These are phyloP conservation scores for Blastobotrys malaysiensis DNA, from an alignment of 1,139 yeast genomes.

Conservation along the genomic window DNA sequence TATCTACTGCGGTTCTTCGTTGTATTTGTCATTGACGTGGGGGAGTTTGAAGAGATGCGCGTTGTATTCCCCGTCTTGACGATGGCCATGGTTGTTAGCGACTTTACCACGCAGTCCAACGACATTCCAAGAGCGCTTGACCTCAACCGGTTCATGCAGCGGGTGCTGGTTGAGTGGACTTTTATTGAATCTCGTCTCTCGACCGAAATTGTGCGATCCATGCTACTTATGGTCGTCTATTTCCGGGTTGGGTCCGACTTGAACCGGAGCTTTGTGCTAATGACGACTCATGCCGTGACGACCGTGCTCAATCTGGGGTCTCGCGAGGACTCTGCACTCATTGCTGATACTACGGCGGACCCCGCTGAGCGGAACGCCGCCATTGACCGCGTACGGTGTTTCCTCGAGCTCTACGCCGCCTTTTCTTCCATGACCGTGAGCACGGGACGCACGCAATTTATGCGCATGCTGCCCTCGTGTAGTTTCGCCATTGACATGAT, in stretches of 20 bases:
- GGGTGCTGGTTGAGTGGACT: neutral
- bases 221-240: neutral
- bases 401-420: neutral
- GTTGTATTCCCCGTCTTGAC: neutral
- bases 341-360: neutral
- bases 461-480: neutral
- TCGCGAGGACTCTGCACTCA: neutral
- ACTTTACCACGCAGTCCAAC: neutral
- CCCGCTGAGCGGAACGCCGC: neutral
- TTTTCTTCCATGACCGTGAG: neutral
- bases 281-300: neutral
- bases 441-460: neutral
- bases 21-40: neutral
- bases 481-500: neutral
- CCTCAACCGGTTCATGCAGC: neutral
- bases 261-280: neutral
- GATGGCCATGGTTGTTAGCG: conserved; percentile 1
- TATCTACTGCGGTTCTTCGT: conserved; percentile 34
- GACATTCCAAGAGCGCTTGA: neutral
- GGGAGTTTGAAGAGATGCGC: neutral
- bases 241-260: neutral
- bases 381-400: neutral
- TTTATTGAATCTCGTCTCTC: neutral
- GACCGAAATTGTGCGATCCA: neutral
- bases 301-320: conserved; percentile 1